Base-by-base conservation (phyloP, 2,329 filamentous ascomycete genomes). In the Lachnellula hyalina region DNA sequence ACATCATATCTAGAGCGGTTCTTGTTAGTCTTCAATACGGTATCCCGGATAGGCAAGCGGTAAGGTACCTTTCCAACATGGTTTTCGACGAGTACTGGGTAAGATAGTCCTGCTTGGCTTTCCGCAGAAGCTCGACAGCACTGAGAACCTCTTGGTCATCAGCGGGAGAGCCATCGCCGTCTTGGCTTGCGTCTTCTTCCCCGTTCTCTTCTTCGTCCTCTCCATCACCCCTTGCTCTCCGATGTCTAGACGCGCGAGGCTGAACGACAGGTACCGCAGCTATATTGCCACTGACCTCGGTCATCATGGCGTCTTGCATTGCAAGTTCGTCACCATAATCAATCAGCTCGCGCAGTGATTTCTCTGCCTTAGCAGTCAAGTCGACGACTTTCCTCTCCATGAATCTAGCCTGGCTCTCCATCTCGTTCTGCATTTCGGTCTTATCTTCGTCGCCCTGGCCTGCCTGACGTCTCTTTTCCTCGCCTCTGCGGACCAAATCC, bases 341-440 rank as follows among this genome's bases (percentile, higher is more conserved):
- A 55, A 87, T 79, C 48, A 82, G 68, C 12, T 75, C 71, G 15
- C 84, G 75, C 64, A 86, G 77, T 46, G 72, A 74, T 64, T 77
- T 73, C 60, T 88, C 85, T 65, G 86, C 74, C 49, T 75, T 73
- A 28, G 70, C 67, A 1, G 82, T 86, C 61, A 81, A 71, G 3
- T 69, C 67, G 15, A 77, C 71, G 2, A 84, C 80, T 53, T 75
- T 72, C 19, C 71, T 68, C 53, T 75, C 71, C 15, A 74, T 70
- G 56, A 52, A 74, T 23, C 9, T 70, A 67, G 80, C 59, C 53
- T 73, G 70, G 25, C 70, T 66, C 21, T 74, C 72, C 38, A 71
- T 68, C 15, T 72, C 65, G 11, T 50, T 55, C 15, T 66, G 54
- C 1, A 68, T 66, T n/a, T 72, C 66, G 4, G 57, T 58, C 3